Percentiles rank a stretch among this genome's conserved stretches.
phyloP scores from a whole-genome alignment of 495 filamentous ascomycete genomes.

The Apodospora peruviana region DNA sequence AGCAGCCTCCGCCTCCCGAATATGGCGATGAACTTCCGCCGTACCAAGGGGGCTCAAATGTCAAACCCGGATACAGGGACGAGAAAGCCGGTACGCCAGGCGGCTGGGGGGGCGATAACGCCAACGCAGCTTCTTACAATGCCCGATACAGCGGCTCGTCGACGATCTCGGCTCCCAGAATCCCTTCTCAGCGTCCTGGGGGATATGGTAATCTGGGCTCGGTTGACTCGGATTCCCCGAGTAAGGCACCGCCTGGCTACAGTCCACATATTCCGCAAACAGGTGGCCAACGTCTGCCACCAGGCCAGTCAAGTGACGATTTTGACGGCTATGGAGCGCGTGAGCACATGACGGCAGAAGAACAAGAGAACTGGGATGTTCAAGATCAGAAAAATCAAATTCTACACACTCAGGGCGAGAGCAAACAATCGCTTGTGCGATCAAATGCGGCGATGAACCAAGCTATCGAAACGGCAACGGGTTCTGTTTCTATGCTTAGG shows the following conservation, averaged over 20 bases:
- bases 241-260: background rate
- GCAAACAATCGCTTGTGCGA: background rate
- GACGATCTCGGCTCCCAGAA: background rate
- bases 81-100: conserved; percentile 57
- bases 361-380: conserved; percentile 26
- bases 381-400: background rate
- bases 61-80: conserved; percentile 45
- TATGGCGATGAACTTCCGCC: conserved; percentile 25
- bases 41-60: conserved; percentile 9
- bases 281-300: background rate
- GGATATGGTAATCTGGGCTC: conserved; percentile 69
- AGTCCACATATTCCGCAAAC: background rate
- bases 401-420: background rate
- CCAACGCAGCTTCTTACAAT: conserved; percentile 9
- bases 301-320: conserved; percentile 22
- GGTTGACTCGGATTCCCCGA: conserved; percentile 42
- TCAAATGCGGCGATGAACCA: no score
- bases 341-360: conserved; percentile 66
- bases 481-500: background rate
- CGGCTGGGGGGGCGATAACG: conserved; percentile 60
- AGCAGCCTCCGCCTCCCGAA: background rate
- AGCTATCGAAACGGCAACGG: background rate
- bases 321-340: conserved; percentile 60
- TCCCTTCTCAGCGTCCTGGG: conserved; percentile 42
- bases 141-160: background rate